phyloP scores from a whole-genome alignment of 441 rosid species.

The Erodium texanum region DNA sequence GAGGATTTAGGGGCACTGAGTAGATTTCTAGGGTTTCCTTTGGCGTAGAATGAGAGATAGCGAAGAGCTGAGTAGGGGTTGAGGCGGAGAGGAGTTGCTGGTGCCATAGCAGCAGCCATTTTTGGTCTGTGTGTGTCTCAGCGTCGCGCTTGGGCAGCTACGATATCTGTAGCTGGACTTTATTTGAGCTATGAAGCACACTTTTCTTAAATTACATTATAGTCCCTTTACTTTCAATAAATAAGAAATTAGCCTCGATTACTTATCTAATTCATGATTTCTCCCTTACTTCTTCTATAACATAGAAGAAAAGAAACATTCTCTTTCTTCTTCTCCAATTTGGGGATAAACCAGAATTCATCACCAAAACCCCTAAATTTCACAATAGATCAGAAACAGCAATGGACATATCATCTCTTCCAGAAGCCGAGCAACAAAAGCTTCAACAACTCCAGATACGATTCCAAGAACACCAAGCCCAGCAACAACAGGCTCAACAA shows the following conservation, averaged over 20 bases:
- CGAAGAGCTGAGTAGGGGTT: slow-evolving; percentile 34
- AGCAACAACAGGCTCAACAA: background rate
- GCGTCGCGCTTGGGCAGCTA: background rate
- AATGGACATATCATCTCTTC: slow-evolving; percentile 19
- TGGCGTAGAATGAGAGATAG: slow-evolving; percentile 27
- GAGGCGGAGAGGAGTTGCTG: slow-evolving; percentile 38
- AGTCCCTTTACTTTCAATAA: background rate
- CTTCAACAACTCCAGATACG: slow-evolving; percentile 4
- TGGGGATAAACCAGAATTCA: background rate
- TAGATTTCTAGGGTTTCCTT: background rate
- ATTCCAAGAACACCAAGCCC: slow-evolving; percentile 11
- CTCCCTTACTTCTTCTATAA: too few species aligned
- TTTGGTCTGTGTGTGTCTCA: background rate
- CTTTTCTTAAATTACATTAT: background rate
- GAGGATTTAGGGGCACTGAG: slow-evolving; percentile 15
- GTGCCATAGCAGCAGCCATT: slow-evolving; percentile 34
- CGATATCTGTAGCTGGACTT: background rate
- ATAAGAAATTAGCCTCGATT: background rate
- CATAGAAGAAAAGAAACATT: background rate
- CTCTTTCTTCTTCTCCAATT: background rate
- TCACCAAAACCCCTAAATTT: background rate
- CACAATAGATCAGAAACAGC: background rate
- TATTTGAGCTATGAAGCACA: background rate
- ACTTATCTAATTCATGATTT: background rate
- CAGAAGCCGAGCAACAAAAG: slow-evolving; percentile 12